These are phyloP conservation scores for Debaryomyces maramus DNA, from an alignment of 805 yeast genomes.

Conservation along the genomic window DNA sequence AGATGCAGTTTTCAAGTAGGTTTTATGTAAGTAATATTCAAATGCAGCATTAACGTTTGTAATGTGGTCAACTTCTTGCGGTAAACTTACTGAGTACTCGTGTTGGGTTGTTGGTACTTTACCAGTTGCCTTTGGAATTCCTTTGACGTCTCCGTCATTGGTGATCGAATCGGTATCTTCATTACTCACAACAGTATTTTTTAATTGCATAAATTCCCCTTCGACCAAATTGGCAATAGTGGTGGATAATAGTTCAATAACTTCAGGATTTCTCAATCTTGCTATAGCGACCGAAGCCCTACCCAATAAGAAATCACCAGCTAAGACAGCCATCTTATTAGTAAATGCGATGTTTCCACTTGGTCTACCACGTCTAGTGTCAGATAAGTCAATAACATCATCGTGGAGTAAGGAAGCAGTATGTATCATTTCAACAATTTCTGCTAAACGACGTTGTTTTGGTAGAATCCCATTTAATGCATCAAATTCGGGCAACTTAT, in stretches of 20 bases:
- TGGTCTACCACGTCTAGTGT: constrained; percentile 85
- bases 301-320: constrained; percentile 94
- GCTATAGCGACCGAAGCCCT: constrained; percentile 96
- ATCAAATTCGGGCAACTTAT: constrained; percentile 58
- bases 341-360: constrained; percentile 92
- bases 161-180: constrained; percentile 47
- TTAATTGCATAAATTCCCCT: constrained; percentile 98
- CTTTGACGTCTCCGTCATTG: constrained; percentile 48
- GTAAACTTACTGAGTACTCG: constrained; percentile 51
- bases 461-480: constrained; percentile 80
- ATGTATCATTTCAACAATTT: constrained; percentile 97
- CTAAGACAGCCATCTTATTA: constrained; percentile 95
- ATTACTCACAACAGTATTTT: constrained; percentile 71
- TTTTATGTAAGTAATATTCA: constrained; percentile 92
- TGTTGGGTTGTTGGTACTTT: constrained; percentile 59
- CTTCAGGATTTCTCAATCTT: constrained; percentile 92
- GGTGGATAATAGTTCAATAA: constrained; percentile 90
- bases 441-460: constrained; percentile 92
- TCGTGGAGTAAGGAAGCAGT: constrained; percentile 95
- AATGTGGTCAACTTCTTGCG: constrained; percentile 52
- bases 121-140: constrained; percentile 59
- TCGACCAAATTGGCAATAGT: constrained; percentile 96
- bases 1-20: constrained; percentile 92
- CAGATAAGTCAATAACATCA: constrained; percentile 92
- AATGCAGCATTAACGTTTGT: constrained; percentile 83